These are phyloP conservation scores for Sporothrix brunneoviolacea DNA, from an alignment of 2,329 filamentous ascomycete species.

Conservation along the genomic window DNA sequence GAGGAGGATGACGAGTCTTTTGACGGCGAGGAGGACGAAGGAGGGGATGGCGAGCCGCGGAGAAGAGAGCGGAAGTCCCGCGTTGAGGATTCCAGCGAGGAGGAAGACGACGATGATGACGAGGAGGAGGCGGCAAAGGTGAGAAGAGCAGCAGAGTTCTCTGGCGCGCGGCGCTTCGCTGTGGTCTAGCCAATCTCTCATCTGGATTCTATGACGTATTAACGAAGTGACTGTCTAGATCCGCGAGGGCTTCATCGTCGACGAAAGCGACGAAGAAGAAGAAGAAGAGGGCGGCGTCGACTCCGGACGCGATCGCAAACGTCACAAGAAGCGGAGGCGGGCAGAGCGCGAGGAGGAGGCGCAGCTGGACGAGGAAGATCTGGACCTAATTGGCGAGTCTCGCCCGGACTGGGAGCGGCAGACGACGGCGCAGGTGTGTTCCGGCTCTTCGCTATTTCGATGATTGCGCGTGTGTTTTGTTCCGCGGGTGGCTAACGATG, in stretches of 20 bases:
- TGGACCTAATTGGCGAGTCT: slow-evolving; percentile 87
- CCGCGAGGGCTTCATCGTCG: slow-evolving; percentile 91
- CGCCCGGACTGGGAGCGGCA: slow-evolving; percentile 64
- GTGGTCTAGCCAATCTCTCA: slow-evolving; percentile 18
- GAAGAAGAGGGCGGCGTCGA: slow-evolving; percentile 60
- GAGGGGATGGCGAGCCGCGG: slow-evolving; percentile 55
- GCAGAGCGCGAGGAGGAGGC: slow-evolving; percentile 77
- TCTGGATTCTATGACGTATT: background rate
- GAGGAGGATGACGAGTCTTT: slow-evolving; percentile 81
- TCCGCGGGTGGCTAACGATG: slow-evolving; percentile 1
- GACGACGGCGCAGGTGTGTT: slow-evolving; percentile 60
- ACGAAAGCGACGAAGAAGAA: slow-evolving; percentile 80
- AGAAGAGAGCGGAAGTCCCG: slow-evolving; percentile 34
- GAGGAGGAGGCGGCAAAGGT: slow-evolving; percentile 76
- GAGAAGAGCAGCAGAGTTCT: slow-evolving; percentile 16
- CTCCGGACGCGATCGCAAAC: slow-evolving; percentile 48
- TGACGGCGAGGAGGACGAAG: slow-evolving; percentile 72
- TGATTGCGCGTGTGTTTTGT: no score
- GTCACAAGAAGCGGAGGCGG: slow-evolving; percentile 69
- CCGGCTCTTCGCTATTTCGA: background rate
- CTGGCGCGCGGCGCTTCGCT: slow-evolving; percentile 17
- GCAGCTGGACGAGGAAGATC: slow-evolving; percentile 88
- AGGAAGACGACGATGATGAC: slow-evolving; percentile 88
- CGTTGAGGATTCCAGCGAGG: slow-evolving; percentile 81
- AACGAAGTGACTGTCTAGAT: slow-evolving; percentile 47